These are phyloP conservation scores for Didymella pomorum DNA, from an alignment of 2,329 filamentous ascomycete species.

Conservation along the genomic window DNA sequence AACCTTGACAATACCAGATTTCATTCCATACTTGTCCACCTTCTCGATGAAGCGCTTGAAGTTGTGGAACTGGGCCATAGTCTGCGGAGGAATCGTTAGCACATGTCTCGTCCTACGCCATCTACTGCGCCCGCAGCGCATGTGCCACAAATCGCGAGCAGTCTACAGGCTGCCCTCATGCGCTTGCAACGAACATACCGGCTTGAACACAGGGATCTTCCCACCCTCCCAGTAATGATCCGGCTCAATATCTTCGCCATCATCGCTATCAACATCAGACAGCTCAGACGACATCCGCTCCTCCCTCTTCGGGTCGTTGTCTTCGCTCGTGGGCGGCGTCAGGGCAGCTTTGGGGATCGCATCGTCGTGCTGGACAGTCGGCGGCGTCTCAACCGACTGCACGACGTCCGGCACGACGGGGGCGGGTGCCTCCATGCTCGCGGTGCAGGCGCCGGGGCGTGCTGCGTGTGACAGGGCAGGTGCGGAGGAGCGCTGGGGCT, in stretches of 20 bases:
- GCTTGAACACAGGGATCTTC: slow-evolving; percentile 91
- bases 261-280: slow-evolving; percentile 58
- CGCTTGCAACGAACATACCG: slow-evolving; percentile 64
- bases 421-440: slow-evolving; percentile 41
- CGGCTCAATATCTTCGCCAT: slow-evolving; percentile 75
- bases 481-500: slow-evolving; percentile 35
- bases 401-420: slow-evolving; percentile 43
- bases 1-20: slow-evolving; percentile 95
- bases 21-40: slow-evolving; percentile 95
- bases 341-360: slow-evolving; percentile 51
- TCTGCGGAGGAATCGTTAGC: slow-evolving; percentile 55
- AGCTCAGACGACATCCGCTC: slow-evolving; percentile 57
- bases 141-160: slow-evolving; percentile 10
- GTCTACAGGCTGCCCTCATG: slow-evolving; percentile 6
- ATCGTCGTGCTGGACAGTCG: slow-evolving; percentile 36
- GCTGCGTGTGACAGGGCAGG: slow-evolving; percentile 28
- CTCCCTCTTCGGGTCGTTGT: slow-evolving; percentile 55
- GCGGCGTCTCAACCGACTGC: slow-evolving; percentile 45
- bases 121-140: slow-evolving; percentile 12
- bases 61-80: slow-evolving; percentile 92
- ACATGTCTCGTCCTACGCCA: slow-evolving; percentile 1
- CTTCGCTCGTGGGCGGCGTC: slow-evolving; percentile 62
- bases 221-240: slow-evolving; percentile 86
- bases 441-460: slow-evolving; percentile 28
- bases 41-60: slow-evolving; percentile 92